A percentile compares a stretch with the other conserved stretches of the same genome.
phyloP scores from a whole-genome alignment of 345 rosid genomes.

The Microthlaspi erraticum region DNA sequence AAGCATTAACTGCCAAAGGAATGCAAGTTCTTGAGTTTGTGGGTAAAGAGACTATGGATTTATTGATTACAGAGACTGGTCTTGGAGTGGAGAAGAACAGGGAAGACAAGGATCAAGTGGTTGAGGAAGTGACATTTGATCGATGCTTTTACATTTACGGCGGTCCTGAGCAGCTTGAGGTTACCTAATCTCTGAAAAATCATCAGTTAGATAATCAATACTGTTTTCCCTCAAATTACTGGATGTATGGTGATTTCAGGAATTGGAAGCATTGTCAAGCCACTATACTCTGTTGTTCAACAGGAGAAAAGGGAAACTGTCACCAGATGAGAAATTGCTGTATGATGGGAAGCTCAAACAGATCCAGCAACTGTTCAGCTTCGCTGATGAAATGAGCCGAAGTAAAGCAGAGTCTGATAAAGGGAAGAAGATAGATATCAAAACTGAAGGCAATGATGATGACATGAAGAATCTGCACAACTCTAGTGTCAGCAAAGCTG shows the following conservation, averaged over 20 bases:
- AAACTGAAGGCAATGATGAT: slow-evolving; percentile 62
- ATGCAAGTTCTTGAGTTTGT: slow-evolving; percentile 95
- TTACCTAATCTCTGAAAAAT: slow-evolving; percentile 39
- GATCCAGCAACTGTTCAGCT: slow-evolving; percentile 77
- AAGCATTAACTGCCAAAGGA: slow-evolving; percentile 91
- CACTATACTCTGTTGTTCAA: slow-evolving; percentile 82
- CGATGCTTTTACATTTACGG: slow-evolving; percentile 99
- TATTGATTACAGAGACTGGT: slow-evolving; percentile 86
- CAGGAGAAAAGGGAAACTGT: slow-evolving; percentile 82
- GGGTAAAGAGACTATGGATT: slow-evolving; percentile 95
- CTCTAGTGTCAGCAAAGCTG: slow-evolving; percentile 89
- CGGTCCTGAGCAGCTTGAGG: slow-evolving; percentile 99
- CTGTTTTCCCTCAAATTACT: slow-evolving; percentile 30
- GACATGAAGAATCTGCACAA: slow-evolving; percentile 82
- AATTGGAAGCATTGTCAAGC: slow-evolving; percentile 88
- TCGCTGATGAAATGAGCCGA: slow-evolving; percentile 60
- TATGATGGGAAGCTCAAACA: slow-evolving; percentile 85
- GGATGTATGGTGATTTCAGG: slow-evolving; percentile 57
- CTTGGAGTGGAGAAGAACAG: slow-evolving; percentile 66
- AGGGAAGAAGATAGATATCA: slow-evolving; percentile 84
- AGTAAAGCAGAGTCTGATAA: slow-evolving; percentile 60
- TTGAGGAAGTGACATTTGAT: slow-evolving; percentile 93
- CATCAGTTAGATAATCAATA: background rate
- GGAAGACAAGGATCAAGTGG: slow-evolving; percentile 68
- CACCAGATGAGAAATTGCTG: slow-evolving; percentile 71